phyloP scores from a whole-genome alignment of 495 filamentous ascomycete genomes.

The Aspergillus saccharolyticus region DNA sequence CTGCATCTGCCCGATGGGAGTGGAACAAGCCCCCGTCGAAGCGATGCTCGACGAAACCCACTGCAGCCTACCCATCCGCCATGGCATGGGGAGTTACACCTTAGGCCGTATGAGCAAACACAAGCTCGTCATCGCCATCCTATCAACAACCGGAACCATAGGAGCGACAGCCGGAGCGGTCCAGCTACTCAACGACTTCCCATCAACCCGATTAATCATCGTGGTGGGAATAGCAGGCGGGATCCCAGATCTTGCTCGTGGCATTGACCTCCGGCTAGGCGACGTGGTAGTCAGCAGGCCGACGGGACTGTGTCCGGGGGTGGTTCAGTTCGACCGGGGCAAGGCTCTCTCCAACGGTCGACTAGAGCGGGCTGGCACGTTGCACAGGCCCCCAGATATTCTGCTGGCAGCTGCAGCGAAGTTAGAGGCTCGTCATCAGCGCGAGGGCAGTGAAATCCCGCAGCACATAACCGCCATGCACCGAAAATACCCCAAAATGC shows the following conservation, averaged over 20 bases:
- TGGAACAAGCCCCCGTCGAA: conserved; percentile 3
- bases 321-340: conserved; percentile 1
- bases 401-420: conserved; percentile 23
- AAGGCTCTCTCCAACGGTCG: neutral
- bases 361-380: conserved; percentile 23
- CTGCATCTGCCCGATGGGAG: conserved; percentile 3
- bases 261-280: conserved; percentile 1
- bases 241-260: neutral
- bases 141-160: neutral
- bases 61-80: neutral
- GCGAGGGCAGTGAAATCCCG: conserved; percentile 11
- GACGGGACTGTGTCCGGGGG: neutral
- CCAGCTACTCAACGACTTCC: neutral
- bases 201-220: neutral
- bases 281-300: conserved; percentile 4
- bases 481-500: conserved; percentile 4
- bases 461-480: neutral
- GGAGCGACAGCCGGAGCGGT: neutral
- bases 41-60: conserved; percentile 7
- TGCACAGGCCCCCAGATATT: conserved; percentile 24
- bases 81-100: conserved; percentile 1
- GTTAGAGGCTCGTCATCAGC: conserved; percentile 17
- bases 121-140: neutral
- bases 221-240: conserved; percentile 3
- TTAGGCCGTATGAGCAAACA: neutral